These are phyloP conservation scores for Scytalidium lignicola DNA, from an alignment of 2,329 filamentous ascomycete species.

Conservation along the genomic window DNA sequence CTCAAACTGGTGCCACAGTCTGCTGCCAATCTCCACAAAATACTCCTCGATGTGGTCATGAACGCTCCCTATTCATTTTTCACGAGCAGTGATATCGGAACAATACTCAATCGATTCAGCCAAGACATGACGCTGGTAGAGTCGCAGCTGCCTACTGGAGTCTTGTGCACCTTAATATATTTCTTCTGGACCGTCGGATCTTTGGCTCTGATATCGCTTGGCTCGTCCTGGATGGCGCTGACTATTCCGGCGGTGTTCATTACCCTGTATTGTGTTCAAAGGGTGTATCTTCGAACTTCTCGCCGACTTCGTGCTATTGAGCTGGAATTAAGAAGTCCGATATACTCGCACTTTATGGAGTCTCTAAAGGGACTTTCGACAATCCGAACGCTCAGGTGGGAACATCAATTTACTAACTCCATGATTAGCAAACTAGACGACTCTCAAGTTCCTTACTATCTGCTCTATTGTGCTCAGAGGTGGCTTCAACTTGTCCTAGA, in stretches of 20 bases:
- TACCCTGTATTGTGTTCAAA: slow-evolving; percentile 23
- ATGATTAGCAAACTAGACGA: slow-evolving; percentile 43
- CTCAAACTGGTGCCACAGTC: no score
- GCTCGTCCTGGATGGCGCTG: slow-evolving; percentile 15
- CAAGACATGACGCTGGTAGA: slow-evolving; percentile 1
- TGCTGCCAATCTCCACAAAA: neutral
- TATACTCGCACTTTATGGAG: slow-evolving; percentile 40
- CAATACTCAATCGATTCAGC: slow-evolving; percentile 2
- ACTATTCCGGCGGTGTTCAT: slow-evolving; percentile 16
- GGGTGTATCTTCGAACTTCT: slow-evolving; percentile 39
- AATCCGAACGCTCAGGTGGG: slow-evolving; percentile 40
- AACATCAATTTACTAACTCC: neutral
- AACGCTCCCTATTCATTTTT: slow-evolving; percentile 1
- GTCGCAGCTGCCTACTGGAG: neutral
- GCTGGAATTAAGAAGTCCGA: slow-evolving; percentile 34
- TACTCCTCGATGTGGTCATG: neutral
- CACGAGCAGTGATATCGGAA: neutral
- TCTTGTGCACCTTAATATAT: neutral
- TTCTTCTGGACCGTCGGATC: neutral
- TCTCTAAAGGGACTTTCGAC: slow-evolving; percentile 36
- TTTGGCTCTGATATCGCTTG: slow-evolving; percentile 35
- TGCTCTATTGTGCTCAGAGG: slow-evolving; percentile 49
- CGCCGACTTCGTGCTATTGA: slow-evolving; percentile 41
- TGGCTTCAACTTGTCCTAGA: slow-evolving; percentile 43
- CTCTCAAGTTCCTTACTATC: slow-evolving; percentile 51